A percentile compares a stretch with the other conserved stretches of the same genome.
Evolutionary conservation across 2,329 filamentous ascomycete species (phyloP).

Genomic region (Trichoderma sp.): DNA sequence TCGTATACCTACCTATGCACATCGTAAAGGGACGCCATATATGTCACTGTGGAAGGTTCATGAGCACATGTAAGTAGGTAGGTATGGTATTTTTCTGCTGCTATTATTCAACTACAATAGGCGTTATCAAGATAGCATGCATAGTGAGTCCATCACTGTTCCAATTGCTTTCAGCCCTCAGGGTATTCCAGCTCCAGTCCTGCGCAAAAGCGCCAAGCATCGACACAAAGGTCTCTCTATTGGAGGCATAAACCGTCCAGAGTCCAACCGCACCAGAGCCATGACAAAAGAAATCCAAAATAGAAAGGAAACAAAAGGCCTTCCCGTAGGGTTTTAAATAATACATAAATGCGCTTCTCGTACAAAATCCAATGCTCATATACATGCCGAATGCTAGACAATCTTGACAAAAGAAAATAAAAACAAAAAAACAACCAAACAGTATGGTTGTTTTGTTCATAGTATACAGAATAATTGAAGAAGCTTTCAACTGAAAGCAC

Average conservation of each 20-base stretch:
- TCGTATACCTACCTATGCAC: neutral
- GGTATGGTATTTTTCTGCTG: neutral
- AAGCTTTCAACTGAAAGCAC: neutral
- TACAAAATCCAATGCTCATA: constrained; percentile 21
- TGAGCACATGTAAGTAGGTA: neutral
- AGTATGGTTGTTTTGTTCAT: neutral
- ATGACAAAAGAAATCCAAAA: constrained; percentile 2
- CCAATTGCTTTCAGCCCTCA: neutral
- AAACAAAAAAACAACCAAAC: neutral
- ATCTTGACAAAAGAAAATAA: constrained; percentile 7
- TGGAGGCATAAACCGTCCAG: constrained; percentile 12
- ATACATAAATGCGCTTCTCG: constrained; percentile 1
- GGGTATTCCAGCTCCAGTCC: constrained; percentile 25
- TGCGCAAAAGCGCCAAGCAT: constrained; percentile 21
- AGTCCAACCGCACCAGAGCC: constrained; percentile 4
- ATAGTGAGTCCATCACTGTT: neutral
- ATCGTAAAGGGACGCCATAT: neutral
- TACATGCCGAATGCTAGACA: constrained; percentile 19
- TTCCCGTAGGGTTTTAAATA: neutral
- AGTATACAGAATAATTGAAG: constrained; percentile 9
- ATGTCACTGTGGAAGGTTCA: neutral
- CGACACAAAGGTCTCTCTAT: constrained; percentile 21
- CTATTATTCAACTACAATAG: constrained; percentile 1
- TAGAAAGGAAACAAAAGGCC: neutral
- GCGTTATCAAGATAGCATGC: constrained; percentile 2